Conservation (phyloP, 2,329 filamentous ascomycete species). For the Sclerotinia spermophila region DNA sequence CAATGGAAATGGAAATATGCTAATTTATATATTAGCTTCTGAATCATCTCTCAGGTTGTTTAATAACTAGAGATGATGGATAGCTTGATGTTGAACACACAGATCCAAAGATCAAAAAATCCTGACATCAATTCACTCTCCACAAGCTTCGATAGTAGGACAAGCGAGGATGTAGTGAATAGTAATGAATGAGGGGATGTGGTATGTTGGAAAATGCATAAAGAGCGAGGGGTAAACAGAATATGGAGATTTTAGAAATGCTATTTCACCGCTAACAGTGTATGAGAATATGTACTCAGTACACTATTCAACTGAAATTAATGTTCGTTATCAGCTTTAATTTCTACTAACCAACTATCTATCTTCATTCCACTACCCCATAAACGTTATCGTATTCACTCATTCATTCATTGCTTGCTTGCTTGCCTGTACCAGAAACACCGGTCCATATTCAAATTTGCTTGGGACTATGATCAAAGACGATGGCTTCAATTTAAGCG, state of each 20-base stretch:
- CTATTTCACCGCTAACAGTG: not conserved
- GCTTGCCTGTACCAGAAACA: too few relatives aligned
- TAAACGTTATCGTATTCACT: too few relatives aligned
- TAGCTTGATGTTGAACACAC: not conserved
- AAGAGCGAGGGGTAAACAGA: not conserved
- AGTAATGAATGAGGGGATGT: not conserved
- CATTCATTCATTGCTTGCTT: too few relatives aligned
- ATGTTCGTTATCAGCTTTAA: too few relatives aligned
- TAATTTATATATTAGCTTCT: not conserved
- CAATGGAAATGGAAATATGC: not conserved
- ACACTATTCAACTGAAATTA: too few relatives aligned
- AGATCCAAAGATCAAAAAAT: not conserved
- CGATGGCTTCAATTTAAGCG: too few relatives aligned
- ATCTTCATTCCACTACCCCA: too few relatives aligned
- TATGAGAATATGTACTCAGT: too few relatives aligned
- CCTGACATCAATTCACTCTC: not conserved
- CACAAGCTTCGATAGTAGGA: not conserved
- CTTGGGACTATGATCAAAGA: too few relatives aligned
- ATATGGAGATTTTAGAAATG: not conserved
- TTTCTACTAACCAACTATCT: too few relatives aligned
- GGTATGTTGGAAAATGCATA: not conserved
- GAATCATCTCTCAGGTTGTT: not conserved
- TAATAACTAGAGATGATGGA: too few relatives aligned
- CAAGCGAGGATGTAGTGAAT: not conserved
- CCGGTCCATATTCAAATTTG: too few relatives aligned